These are phyloP conservation scores for Flueggea neowawraea DNA, from an alignment of 441 rosid species.

Conservation along the genomic window DNA sequence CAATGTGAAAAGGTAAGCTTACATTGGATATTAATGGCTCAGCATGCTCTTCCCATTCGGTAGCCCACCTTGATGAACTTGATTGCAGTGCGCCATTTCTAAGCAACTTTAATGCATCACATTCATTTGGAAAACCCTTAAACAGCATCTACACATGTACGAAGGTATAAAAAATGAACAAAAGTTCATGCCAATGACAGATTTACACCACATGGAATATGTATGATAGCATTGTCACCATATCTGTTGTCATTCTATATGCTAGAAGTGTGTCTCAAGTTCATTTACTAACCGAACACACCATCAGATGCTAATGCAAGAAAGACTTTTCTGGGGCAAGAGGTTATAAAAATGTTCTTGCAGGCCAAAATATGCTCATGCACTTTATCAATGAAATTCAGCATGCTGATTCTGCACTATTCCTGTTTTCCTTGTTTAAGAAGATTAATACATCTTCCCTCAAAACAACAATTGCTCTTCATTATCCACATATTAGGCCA, in stretches of 20 bases:
- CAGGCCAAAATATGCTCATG: too few species aligned
- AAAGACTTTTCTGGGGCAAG: too few species aligned
- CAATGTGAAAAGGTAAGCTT: conserved; percentile 15
- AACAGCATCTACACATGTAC: conserved; percentile 60
- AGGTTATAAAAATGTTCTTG: too few species aligned
- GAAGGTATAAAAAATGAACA: conserved; percentile 2
- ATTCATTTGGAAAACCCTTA: conserved; percentile 77
- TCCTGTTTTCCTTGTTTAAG: neutral
- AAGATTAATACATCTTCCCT: too few species aligned
- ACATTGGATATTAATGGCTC: conserved; percentile 73
- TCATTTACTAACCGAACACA: too few species aligned
- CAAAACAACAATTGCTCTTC: too few species aligned
- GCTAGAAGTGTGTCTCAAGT: too few species aligned
- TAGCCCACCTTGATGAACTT: conserved; percentile 80
- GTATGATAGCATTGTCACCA: too few species aligned
- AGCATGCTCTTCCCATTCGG: conserved; percentile 95
- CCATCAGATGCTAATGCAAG: too few species aligned
- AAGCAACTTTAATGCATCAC: conserved; percentile 52
- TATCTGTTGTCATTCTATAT: too few species aligned
- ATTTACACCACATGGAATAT: too few species aligned
- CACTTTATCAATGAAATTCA: too few species aligned
- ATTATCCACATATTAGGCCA: neutral
- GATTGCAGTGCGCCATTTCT: conserved; percentile 64
- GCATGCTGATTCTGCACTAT: neutral
- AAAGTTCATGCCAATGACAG: neutral